A percentile compares a stretch with the other conserved stretches of the same genome.
Conservation (phyloP, 129 eudicot genomes). For the Helianthus annuus region DNA sequence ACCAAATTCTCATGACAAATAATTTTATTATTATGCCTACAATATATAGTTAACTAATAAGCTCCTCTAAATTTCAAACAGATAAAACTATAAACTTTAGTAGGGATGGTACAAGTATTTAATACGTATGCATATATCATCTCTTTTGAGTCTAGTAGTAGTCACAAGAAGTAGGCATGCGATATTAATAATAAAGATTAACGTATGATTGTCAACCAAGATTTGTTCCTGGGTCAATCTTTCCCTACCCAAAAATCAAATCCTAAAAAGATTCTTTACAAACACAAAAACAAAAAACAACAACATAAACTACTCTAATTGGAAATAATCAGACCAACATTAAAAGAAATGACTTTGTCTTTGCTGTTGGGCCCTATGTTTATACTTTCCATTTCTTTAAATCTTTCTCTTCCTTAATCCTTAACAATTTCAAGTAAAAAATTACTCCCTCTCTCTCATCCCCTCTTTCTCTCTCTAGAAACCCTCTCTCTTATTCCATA, state of each 20-base stretch:
- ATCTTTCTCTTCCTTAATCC: background rate
- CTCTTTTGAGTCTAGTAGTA: constrained; percentile 21
- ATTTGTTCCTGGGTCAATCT: constrained; percentile 30
- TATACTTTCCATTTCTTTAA: constrained; percentile 28
- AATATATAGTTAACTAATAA: too few relatives aligned
- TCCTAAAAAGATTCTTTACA: constrained; percentile 32
- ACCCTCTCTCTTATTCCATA: constrained; percentile 9
- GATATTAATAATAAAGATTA: constrained; percentile 30
- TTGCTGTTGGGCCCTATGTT: constrained; percentile 38
- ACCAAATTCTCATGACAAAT: too few relatives aligned
- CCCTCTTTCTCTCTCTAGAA: constrained; percentile 25
- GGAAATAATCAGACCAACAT: constrained; percentile 30
- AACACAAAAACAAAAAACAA: constrained; percentile 1
- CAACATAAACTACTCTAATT: constrained; percentile 17
- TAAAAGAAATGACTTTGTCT: constrained; percentile 25
- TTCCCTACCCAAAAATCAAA: constrained; percentile 30
- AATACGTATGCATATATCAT: constrained; percentile 15
- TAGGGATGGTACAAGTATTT: background rate
- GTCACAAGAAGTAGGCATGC: constrained; percentile 46
- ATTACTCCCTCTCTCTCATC: constrained; percentile 21
- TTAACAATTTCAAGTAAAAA: constrained; percentile 10
- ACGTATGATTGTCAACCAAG: constrained; percentile 39
- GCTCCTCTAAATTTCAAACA: too few relatives aligned
- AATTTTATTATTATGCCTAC: too few relatives aligned
- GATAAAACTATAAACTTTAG: background rate